Base-by-base conservation (phyloP, 2,329 filamentous ascomycete species). In the Cordyceps sp. region DNA sequence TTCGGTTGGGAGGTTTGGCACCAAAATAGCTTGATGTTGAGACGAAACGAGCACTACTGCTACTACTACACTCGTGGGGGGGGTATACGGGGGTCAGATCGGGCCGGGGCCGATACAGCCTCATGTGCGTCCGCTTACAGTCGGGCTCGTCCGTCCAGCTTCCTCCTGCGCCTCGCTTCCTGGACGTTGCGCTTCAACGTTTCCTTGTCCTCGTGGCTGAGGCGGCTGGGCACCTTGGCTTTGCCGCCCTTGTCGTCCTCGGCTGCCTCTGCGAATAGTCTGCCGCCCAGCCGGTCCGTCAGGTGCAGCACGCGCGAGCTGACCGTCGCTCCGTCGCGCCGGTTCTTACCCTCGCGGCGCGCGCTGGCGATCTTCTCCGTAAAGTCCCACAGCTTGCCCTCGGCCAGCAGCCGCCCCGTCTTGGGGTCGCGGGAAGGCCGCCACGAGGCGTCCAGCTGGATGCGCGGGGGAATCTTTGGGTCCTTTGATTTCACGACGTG, bases 281-380 rank as follows among this genome's bases (percentile, higher is more conserved):
- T 64, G 32, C 61, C 54, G 0, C 84, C 86, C 9, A 93, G 64
- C 29, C 66, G 54, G 46, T 93, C 85, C 8, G 80, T 78, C 42
- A 96, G 63, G 6, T 64, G 61, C 24, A 96, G 55, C 10, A 98
- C 88, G 15, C 90, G 67, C 10, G 70, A 80, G 43, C 78, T 80
- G 4, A 96, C 86, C 0, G 85, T 93, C 2, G 78, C 81, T 10
- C 86, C 86, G 51, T 98, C 90, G n/a, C 88, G 69, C 16, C 90
- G 64, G 50, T 96, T 94, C 70, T 96, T 98, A 8, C 90, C 90
- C 58, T 96, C 90, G 27, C 88, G 67, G 21, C 90, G 66, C 28
- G 74, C 81, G 31, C 73, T 67, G 7, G 84, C 83, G 39, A 98
- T 93, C 48, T 77, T 70, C 52, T 93, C 85, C 5, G 80, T 88